Evolutionary conservation across 345 rosid species (phyloP).

Genomic region (Rhodomyrtus tomentosa): DNA sequence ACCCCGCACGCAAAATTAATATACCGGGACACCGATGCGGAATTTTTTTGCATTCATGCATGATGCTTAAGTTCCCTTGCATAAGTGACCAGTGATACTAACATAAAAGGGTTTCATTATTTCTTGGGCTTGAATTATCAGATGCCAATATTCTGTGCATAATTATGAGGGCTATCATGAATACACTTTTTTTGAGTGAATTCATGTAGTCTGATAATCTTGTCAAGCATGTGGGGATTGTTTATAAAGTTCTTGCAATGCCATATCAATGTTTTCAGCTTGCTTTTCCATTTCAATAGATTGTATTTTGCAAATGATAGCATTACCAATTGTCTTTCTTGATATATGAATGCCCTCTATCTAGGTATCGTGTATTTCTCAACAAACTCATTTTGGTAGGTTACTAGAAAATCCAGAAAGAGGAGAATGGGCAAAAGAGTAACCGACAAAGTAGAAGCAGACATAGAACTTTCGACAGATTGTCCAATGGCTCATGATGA

Average conservation of each 20-base stretch:
- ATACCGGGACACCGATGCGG: not conserved
- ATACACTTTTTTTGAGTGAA: not conserved
- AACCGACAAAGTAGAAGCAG: slow-evolving; percentile 22
- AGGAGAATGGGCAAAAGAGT: slow-evolving; percentile 39
- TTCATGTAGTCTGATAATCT: not conserved
- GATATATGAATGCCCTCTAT: not conserved
- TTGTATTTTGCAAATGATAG: not conserved
- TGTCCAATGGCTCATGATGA: slow-evolving; percentile 21
- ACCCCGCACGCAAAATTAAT: not conserved
- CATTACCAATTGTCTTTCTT: not conserved
- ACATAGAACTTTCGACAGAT: slow-evolving; percentile 22
- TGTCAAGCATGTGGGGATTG: not conserved
- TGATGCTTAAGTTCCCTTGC: not conserved
- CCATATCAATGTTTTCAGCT: not conserved
- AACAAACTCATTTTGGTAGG: slow-evolving; percentile 31
- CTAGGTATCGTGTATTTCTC: not conserved
- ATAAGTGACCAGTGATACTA: not conserved
- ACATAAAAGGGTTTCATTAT: not conserved
- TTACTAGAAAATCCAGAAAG: slow-evolving; percentile 71
- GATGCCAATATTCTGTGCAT: not conserved
- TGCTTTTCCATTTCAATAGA: not conserved
- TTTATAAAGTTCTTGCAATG: not conserved
- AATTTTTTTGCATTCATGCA: not conserved
- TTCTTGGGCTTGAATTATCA: not conserved
- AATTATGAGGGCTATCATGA: not conserved